Evolutionary conservation across 305 asterid genomes (phyloP).

Genomic region (Andrographis paniculata): DNA sequence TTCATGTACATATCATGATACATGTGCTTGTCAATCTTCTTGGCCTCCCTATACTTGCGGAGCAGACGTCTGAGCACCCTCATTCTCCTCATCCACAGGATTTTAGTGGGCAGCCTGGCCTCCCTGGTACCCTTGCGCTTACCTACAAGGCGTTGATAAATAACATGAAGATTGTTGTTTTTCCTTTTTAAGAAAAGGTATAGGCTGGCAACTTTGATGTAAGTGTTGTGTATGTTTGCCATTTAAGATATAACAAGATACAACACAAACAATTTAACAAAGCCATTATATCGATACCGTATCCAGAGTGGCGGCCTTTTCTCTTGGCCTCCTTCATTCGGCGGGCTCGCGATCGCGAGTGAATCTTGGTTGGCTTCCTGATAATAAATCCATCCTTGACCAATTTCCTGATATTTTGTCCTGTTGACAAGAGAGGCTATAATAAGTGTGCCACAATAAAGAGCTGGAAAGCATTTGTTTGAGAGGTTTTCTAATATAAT

Average conservation of each 20-base stretch:
- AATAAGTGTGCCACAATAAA: not conserved
- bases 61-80: slow-evolving; percentile 85
- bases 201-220: too few relatives aligned
- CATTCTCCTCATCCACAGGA: slow-evolving; percentile 95
- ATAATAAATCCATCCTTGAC: slow-evolving; percentile 69
- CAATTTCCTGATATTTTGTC: slow-evolving; percentile 57
- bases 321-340: slow-evolving; percentile 73
- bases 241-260: not conserved
- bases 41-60: slow-evolving; percentile 80
- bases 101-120: slow-evolving; percentile 84
- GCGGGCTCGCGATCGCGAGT: slow-evolving; percentile 68
- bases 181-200: too few relatives aligned
- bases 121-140: slow-evolving; percentile 95
- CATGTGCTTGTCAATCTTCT: slow-evolving; percentile 94
- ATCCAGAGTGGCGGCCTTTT: slow-evolving; percentile 79
- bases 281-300: slow-evolving; percentile 23
- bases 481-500: too few relatives aligned
- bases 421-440: slow-evolving; percentile 18
- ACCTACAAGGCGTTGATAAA: slow-evolving; percentile 32
- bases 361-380: slow-evolving; percentile 72
- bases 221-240: too few relatives aligned
- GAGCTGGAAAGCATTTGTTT: not conserved
- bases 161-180: too few relatives aligned
- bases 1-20: slow-evolving; percentile 95
- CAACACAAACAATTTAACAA: not conserved